A percentile compares a stretch with the other conserved stretches of the same genome.
phyloP scores from a whole-genome alignment of 352 stramenopile species.

The Phytopythium cucurbitacearum region DNA sequence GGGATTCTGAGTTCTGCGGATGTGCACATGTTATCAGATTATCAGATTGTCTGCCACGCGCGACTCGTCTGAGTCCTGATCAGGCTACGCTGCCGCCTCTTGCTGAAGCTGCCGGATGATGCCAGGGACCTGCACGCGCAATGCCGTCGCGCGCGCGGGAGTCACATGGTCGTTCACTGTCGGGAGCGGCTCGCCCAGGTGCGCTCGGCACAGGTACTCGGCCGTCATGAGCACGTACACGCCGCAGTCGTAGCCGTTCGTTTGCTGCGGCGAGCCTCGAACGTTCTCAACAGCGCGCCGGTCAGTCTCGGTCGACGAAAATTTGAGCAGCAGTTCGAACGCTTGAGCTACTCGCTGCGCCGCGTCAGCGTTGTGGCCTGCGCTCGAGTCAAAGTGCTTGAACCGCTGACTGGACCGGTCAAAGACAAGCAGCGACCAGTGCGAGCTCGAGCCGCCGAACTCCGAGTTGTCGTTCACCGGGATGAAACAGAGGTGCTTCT shows the following conservation, averaged over 20 bases:
- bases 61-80: not conserved
- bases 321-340: conserved; percentile 37
- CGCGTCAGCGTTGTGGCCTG: conserved; percentile 47
- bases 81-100: conserved; percentile 3
- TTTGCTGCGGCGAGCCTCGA: conserved; percentile 52
- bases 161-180: conserved; percentile 47
- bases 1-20: too few relatives aligned
- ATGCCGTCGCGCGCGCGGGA: conserved; percentile 35
- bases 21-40: too few relatives aligned
- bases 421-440: conserved; percentile 79
- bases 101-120: conserved; percentile 27
- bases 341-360: conserved; percentile 33
- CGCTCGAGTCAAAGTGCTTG: conserved; percentile 71
- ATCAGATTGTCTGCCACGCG: not conserved
- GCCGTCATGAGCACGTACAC: conserved; percentile 71
- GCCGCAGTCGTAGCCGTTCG: conserved; percentile 78
- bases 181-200: conserved; percentile 7
- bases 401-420: conserved; percentile 19
- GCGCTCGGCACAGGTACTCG: conserved; percentile 47
- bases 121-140: conserved; percentile 42
- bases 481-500: conserved; percentile 46
- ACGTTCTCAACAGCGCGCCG: conserved; percentile 23
- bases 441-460: conserved; percentile 49
- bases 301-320: conserved; percentile 7
- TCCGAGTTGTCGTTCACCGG: conserved; percentile 68